A percentile compares a stretch with the other conserved stretches of the same genome.
phyloP scores from a whole-genome alignment of 1,284 basidiomycete species.

The Malassezia sympodialis region DNA sequence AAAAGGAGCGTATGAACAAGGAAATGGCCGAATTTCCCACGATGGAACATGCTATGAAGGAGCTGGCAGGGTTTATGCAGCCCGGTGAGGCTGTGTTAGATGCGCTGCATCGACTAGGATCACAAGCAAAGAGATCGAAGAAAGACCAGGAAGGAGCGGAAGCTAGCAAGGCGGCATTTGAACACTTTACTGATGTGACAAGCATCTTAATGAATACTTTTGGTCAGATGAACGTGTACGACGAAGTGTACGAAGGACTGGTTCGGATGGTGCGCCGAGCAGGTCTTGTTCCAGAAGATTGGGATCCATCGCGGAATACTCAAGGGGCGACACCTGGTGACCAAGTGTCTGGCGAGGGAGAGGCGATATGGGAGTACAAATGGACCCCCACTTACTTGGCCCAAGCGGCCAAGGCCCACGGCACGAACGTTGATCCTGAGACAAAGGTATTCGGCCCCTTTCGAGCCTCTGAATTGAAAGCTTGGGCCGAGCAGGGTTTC shows the following conservation, averaged over 20 bases:
- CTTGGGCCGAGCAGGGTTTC: slow-evolving; percentile 37
- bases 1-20: slow-evolving; percentile 48
- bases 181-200: slow-evolving; percentile 32
- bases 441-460: slow-evolving; percentile 38
- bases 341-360: background rate
- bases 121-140: slow-evolving; percentile 48
- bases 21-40: slow-evolving; percentile 62
- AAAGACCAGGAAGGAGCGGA: background rate
- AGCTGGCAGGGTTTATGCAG: slow-evolving; percentile 59
- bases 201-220: slow-evolving; percentile 37
- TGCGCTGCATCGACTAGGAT: slow-evolving; percentile 74
- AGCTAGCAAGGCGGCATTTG: slow-evolving; percentile 14
- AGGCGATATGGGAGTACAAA: slow-evolving; percentile 29
- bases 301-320: slow-evolving; percentile 30
- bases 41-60: slow-evolving; percentile 55
- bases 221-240: slow-evolving; percentile 41
- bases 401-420: slow-evolving; percentile 21
- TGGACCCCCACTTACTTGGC: slow-evolving; percentile 41
- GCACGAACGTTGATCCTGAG: slow-evolving; percentile 22
- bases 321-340: slow-evolving; percentile 2
- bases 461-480: slow-evolving; percentile 20
- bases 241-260: slow-evolving; percentile 37
- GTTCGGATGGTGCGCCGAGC: slow-evolving; percentile 32
- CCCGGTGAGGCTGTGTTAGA: slow-evolving; percentile 83
- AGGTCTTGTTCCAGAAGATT: slow-evolving; percentile 33